Conservation (phyloP, 2,329 filamentous ascomycete species). For the Epichloe sylvatica region DNA sequence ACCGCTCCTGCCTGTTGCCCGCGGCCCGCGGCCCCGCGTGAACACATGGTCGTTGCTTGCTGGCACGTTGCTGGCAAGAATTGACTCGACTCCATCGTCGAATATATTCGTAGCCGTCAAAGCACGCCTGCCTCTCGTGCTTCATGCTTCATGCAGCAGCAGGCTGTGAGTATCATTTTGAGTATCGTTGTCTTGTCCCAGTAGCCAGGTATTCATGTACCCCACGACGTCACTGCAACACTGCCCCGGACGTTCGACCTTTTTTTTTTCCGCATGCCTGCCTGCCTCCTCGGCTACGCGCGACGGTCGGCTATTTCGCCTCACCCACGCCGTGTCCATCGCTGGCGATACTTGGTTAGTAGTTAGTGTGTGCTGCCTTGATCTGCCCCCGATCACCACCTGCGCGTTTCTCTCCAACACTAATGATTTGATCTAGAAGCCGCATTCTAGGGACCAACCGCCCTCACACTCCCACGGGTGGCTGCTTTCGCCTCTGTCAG, state of each 20-base stretch:
- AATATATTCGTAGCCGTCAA: not conserved
- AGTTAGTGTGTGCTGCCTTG: not conserved
- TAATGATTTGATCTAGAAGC: not conserved
- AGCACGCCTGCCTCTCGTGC: not conserved
- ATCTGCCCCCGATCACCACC: not conserved
- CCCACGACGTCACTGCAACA: not conserved
- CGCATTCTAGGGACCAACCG: not conserved
- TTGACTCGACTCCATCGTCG: not conserved
- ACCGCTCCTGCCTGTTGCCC: not conserved
- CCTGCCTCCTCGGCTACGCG: conserved; percentile 3
- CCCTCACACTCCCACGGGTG: conserved; percentile 9
- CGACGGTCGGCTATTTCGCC: conserved; percentile 2
- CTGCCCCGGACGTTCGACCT: not conserved
- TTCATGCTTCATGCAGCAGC: not conserved
- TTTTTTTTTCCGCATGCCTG: not conserved
- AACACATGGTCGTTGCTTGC: not conserved
- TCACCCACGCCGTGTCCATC: not conserved
- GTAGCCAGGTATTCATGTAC: not conserved
- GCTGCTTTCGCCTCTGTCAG: conserved; percentile 9
- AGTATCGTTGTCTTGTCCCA: not conserved
- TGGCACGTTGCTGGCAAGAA: not conserved
- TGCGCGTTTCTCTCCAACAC: conserved; percentile 1
- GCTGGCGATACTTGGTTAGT: not conserved
- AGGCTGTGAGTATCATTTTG: not conserved
- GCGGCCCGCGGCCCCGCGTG: not conserved